Conservation (phyloP, 805 yeast genomes). For the Cyberlindnera suaveolens region DNA sequence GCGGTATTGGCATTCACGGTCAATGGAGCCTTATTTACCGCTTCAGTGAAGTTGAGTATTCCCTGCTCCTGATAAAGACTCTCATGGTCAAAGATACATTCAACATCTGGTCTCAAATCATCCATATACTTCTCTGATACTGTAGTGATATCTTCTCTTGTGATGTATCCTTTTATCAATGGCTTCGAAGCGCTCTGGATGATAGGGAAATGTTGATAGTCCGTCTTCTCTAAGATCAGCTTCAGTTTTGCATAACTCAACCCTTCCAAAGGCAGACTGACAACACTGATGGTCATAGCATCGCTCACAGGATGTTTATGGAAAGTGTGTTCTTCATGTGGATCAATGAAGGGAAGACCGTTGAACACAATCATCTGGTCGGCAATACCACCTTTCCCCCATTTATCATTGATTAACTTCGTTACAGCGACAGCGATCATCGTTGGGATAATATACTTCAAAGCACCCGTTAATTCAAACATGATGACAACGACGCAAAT, state of each 20-base stretch:
- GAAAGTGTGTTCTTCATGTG: slow-evolving; percentile 61
- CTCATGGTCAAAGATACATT: slow-evolving; percentile 7
- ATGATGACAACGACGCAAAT: slow-evolving; percentile 91
- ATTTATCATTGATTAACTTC: slow-evolving; percentile 65
- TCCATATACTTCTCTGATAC: slow-evolving; percentile 26
- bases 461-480: slow-evolving; percentile 95
- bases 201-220: slow-evolving; percentile 49
- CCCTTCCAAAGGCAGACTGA: slow-evolving; percentile 33
- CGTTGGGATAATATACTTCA: slow-evolving; percentile 85
- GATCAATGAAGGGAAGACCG: slow-evolving; percentile 78
- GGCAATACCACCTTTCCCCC: slow-evolving; percentile 87
- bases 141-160: slow-evolving; percentile 34
- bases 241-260: slow-evolving; percentile 31
- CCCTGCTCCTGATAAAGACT: slow-evolving; percentile 6
- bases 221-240: slow-evolving; percentile 27
- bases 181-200: slow-evolving; percentile 34
- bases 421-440: slow-evolving; percentile 94
- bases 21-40: slow-evolving; percentile 54
- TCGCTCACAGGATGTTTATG: slow-evolving; percentile 41
- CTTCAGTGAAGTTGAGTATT: slow-evolving; percentile 21
- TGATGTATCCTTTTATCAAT: slow-evolving; percentile 39
- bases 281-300: slow-evolving; percentile 51
- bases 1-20: slow-evolving; percentile 47
- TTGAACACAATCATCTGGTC: slow-evolving; percentile 89
- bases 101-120: slow-evolving; percentile 20